Evolutionary conservation across 2,329 filamentous ascomycete genomes (phyloP).

Genomic region (Pseudogymnoascus sp.): DNA sequence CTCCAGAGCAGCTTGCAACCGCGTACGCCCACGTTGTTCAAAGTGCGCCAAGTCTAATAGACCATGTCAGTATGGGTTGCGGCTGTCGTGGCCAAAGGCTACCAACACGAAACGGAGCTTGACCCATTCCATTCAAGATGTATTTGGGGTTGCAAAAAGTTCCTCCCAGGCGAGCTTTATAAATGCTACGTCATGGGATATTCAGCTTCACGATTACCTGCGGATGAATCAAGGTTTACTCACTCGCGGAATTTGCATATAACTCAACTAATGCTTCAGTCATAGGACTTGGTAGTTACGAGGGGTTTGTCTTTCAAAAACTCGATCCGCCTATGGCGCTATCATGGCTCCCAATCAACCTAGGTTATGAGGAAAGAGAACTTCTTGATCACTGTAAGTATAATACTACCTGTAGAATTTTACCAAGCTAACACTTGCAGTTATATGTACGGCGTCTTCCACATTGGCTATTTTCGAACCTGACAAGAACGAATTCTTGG

Average conservation of each 20-base stretch:
- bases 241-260: slow-evolving; percentile 15
- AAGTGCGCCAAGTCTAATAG: slow-evolving; percentile 18
- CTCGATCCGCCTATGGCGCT: slow-evolving; percentile 16
- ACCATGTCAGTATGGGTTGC: slow-evolving; percentile 20
- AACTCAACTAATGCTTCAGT: slow-evolving; percentile 16
- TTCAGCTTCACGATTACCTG: slow-evolving; percentile 20
- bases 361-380: slow-evolving; percentile 18
- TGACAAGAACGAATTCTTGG: slow-evolving; percentile 18
- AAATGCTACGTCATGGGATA: slow-evolving; percentile 21
- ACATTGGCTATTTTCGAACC: slow-evolving; percentile 20
- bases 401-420: slow-evolving; percentile 11
- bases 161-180: slow-evolving; percentile 19
- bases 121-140: slow-evolving; percentile 17
- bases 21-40: slow-evolving; percentile 17
- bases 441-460: slow-evolving; percentile 16
- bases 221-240: slow-evolving; percentile 21
- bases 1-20: slow-evolving; percentile 17
- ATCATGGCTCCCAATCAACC: slow-evolving; percentile 19
- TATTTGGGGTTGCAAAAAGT: slow-evolving; percentile 15
- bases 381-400: slow-evolving; percentile 20
- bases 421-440: slow-evolving; percentile 17
- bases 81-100: slow-evolving; percentile 21
- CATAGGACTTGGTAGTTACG: slow-evolving; percentile 17
- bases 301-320: slow-evolving; percentile 15
- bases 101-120: slow-evolving; percentile 20